These are phyloP conservation scores for Prunella vulgaris DNA, from an alignment of 257 asterid species.

Conservation along the genomic window DNA sequence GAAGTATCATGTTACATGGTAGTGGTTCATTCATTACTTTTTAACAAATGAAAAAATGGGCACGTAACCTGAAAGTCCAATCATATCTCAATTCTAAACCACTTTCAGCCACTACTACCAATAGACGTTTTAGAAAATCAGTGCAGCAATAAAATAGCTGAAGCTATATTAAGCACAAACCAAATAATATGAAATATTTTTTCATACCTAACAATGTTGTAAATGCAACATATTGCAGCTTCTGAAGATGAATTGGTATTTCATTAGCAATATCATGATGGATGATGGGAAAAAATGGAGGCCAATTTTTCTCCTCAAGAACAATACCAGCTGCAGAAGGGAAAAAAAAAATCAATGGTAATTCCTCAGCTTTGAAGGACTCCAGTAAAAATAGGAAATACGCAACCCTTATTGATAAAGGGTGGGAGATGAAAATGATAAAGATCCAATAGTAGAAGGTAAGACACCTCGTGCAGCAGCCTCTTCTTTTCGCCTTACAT, in stretches of 20 bases:
- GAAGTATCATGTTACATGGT: neutral
- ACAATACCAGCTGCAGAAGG: slow-evolving; percentile 63
- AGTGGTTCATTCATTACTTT: neutral
- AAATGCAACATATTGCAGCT: slow-evolving; percentile 91
- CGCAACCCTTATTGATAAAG: neutral
- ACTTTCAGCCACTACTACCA: neutral
- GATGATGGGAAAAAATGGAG: slow-evolving; percentile 94
- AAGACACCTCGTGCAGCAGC: slow-evolving; percentile 80
- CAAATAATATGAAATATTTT: neutral
- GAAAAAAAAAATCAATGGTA: slow-evolving; percentile 21
- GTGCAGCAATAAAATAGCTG: neutral
- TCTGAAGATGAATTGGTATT: slow-evolving; percentile 95
- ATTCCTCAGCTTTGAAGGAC: neutral
- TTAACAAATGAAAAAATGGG: neutral
- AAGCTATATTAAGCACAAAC: neutral
- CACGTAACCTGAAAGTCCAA: neutral
- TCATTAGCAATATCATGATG: slow-evolving; percentile 97
- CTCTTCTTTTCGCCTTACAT: slow-evolving; percentile 68
- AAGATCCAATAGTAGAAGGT: slow-evolving; percentile 8
- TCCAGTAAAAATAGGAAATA: neutral
- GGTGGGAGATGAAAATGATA: neutral
- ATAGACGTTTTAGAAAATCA: neutral
- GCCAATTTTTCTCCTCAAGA: slow-evolving; percentile 92
- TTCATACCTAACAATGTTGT: slow-evolving; percentile 86
- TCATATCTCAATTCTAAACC: neutral